Evolutionary conservation across 129 eudicot species (phyloP), one percentile per base, ranked within the genome.

Genomic region (Tagetes erecta): DNA sequence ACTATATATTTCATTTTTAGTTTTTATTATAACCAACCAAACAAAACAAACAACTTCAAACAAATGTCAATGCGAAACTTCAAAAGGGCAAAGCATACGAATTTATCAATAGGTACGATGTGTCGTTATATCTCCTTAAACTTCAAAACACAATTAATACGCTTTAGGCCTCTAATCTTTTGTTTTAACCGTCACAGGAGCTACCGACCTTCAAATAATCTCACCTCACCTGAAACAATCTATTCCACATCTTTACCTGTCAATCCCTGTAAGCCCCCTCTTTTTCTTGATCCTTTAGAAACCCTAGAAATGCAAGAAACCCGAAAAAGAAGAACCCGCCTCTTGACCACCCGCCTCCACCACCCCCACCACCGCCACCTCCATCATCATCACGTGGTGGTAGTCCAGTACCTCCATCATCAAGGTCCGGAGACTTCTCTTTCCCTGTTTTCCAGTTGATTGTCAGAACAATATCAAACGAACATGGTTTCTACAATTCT

Each of bases 341-440:
- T 1, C 63, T 62, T 35, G 86, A 69, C 89, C 91, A 88, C 56
- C 86, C 82, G 31, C 96, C 92, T 31, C 97, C 96, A 1, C 96
- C 96, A 9, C 97, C 97, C 0, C 97, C 97, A 0, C 96, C 89
- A 0, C 90, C 97, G 0, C 96, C 96, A 2, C 96, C 97, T 0
- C 96, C 96, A 0, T 91, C 97, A 80, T 89, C 97, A 59, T 87
- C 97, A 68, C 97, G 89, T 0, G 97, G 96, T 0, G 97, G 97
- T 53, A 92, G 76, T 66, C 97, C 96, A 6, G 81, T 70, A 52
- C 93, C 97, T 3, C 97, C 97, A 64, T 89, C 97, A 74, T 92
- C 97, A 41, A 88, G 96, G 13, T 86, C 96, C 3, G 93, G 93
- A 35, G 97, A 88, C 80, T 92, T 92, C 79, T 91, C 97, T 82